Base-by-base conservation (phyloP, 2,329 filamentous ascomycete species). In the Didymella pomorum region DNA sequence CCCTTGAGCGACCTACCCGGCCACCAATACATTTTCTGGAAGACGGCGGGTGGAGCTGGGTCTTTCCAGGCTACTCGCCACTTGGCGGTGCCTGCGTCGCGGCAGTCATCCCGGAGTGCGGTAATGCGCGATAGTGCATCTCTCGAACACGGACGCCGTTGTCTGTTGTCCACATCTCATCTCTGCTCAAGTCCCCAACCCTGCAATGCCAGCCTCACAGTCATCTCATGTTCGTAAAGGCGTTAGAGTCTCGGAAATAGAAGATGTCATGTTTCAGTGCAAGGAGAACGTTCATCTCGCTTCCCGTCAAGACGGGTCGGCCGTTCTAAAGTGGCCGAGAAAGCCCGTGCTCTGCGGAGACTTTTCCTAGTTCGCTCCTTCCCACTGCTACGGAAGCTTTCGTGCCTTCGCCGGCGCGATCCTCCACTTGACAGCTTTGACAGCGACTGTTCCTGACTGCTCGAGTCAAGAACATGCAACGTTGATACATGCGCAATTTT, bases 281-380 rank as follows among this genome's bases (percentile, higher is more conserved):
- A 48, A 12, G 16, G 5, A 14, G 25, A 45, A 39, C 10, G 23
- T 43, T 52, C 35, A 57, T 52, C 23, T 52, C 48, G 43, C 50
- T 52, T 52, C 12, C 28, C 18, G 54, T 52, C 26, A 16, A 57
- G 43, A 39, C 48, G 55, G 55, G 48, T 51, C 43, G 43, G 35
- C 26, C 18, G 5, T 43, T 33, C 8, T n/a, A 43, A 43, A 43
- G 35, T 42, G 42, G 42, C n/a, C 16, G 25, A 35, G 7, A 2
- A 6, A 3, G 33, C 14, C 44, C 9, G 31, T 35, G 53, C 53
- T 4, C 28, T n/a, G 44, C 54, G 54, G 54, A 57, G 54, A 10
- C 50, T 46, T 42, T 43, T 47, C 48, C 48, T 33, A 52, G 29
- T 33, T 48, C 39, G 47, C 25, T 50, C 53, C 46, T 56, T 44